Conservation (phyloP, 1,284 basidiomycete species). For the Ustilago shanxiensis region DNA sequence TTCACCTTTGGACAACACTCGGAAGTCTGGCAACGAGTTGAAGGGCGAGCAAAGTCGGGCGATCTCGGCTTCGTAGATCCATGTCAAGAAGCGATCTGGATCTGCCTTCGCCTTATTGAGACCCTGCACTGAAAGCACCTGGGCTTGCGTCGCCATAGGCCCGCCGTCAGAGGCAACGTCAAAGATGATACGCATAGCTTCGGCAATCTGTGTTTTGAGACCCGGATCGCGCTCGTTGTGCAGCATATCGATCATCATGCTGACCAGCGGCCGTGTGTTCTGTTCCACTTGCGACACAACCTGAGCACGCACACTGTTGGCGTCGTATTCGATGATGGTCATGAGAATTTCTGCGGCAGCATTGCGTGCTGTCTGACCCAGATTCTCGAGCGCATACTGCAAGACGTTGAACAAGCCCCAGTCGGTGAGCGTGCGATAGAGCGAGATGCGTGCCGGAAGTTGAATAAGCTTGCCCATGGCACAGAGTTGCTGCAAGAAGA, state of each 20-base stretch:
- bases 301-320: slow-evolving; percentile 85
- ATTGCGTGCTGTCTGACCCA: slow-evolving; percentile 76
- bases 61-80: slow-evolving; percentile 86
- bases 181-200: slow-evolving; percentile 86
- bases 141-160: slow-evolving; percentile 70
- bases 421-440: slow-evolving; percentile 91
- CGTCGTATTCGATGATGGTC: slow-evolving; percentile 89
- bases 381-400: slow-evolving; percentile 78
- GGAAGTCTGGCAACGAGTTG: slow-evolving; percentile 80
- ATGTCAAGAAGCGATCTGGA: slow-evolving; percentile 88
- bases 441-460: slow-evolving; percentile 82
- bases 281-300: slow-evolving; percentile 81
- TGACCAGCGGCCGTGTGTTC: slow-evolving; percentile 46
- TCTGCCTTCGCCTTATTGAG: slow-evolving; percentile 78
- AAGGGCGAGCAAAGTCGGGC: slow-evolving; percentile 84
- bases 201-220: slow-evolving; percentile 89
- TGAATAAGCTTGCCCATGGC: slow-evolving; percentile 97
- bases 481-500: slow-evolving; percentile 92
- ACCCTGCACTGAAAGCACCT: slow-evolving; percentile 61
- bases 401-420: slow-evolving; percentile 89
- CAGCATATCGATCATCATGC: slow-evolving; percentile 76
- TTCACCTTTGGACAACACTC: slow-evolving; percentile 39
- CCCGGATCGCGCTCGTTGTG: slow-evolving; percentile 81
- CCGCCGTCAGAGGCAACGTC: slow-evolving; percentile 73
- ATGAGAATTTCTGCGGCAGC: slow-evolving; percentile 89